Base-by-base conservation (phyloP, 345 rosid genomes). In the Rubroshorea leprosula region DNA sequence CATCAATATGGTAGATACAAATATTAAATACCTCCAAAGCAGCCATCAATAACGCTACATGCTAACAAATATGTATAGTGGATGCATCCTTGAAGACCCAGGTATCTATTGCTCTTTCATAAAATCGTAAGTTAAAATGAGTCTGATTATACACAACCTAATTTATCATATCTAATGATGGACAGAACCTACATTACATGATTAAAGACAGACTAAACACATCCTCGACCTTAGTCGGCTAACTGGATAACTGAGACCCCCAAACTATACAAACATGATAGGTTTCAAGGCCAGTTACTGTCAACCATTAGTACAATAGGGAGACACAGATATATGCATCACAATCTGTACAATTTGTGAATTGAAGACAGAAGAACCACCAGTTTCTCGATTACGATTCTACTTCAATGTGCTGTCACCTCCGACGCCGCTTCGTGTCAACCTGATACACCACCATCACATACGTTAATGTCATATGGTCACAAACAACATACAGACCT, bases 361-460 rank as follows among this genome's bases (percentile, higher is more conserved):
- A n/a, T n/a, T n/a, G n/a, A 54, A 54, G 53, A 64, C 20, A 26
- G 38, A 16, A 6, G 58, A 64, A 26, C 10, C n/a, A n/a, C n/a
- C n/a, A n/a, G n/a, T n/a, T n/a, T n/a, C n/a, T n/a, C n/a, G n/a
- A n/a, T n/a, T n/a, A n/a, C n/a, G n/a, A n/a, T n/a, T n/a, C n/a
- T n/a, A 2, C 22, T 43, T 61, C 31, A 35, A 21, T 21, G 47
- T 41, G 59, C 23, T 27, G 24, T 67, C 68, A 69, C 68, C 89
- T 79, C 63, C 94, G 76, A 1, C 82, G 76, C 15, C 94, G 74
- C 69, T 86, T 86, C 18, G 87, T 66, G 52, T 81, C 94, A 73
- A 81, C 94, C 94, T 86, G 85, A 57, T 64, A 68, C 17, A 55
- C 58, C 39, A 48, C 18, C 51, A 55, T 16, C 21, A 48, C 16